phyloP scores from a whole-genome alignment of 2,329 filamentous ascomycete species.

The Beauveria asiatica region DNA sequence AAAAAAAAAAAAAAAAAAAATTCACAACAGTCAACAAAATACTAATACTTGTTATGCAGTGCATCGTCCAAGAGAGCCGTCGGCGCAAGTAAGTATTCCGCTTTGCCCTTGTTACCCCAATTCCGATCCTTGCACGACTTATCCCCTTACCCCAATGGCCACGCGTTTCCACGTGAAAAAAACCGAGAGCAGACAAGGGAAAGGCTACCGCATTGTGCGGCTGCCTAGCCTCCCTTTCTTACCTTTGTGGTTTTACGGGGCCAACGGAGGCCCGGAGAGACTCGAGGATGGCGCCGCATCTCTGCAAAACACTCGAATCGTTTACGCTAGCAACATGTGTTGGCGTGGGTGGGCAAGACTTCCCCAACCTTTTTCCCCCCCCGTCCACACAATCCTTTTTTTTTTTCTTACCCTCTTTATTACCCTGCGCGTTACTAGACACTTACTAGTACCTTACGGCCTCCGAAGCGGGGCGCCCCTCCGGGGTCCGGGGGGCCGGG shows the following conservation, averaged over 20 bases:
- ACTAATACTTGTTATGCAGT: slow-evolving; percentile 27
- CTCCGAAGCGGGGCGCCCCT: slow-evolving; percentile 2
- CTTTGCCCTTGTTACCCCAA: not conserved
- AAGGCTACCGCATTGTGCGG: not conserved
- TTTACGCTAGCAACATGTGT: not conserved
- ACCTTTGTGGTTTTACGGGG: not conserved
- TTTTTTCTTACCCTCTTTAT: not conserved
- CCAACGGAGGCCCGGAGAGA: slow-evolving; percentile 8
- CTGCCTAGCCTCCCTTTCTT: not conserved
- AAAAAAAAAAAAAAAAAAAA: not conserved
- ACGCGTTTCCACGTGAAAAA: slow-evolving; percentile 2
- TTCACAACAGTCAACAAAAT: not conserved
- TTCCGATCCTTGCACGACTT: not conserved
- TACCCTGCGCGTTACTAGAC: slow-evolving; percentile 2
- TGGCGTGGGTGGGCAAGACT: not conserved
- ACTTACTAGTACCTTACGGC: not conserved
- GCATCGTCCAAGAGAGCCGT: slow-evolving; percentile 70
- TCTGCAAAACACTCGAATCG: not conserved
- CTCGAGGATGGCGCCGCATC: slow-evolving; percentile 2
- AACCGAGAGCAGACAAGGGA: not conserved
- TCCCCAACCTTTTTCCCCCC: slow-evolving; percentile 2
- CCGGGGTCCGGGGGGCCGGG: not conserved
- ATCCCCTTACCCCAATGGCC: not conserved
- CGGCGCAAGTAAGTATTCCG: slow-evolving; percentile 64
- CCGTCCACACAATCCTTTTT: not conserved